Conservation (phyloP, 2,329 filamentous ascomycete genomes). For the Trichoderma koningiopsis region DNA sequence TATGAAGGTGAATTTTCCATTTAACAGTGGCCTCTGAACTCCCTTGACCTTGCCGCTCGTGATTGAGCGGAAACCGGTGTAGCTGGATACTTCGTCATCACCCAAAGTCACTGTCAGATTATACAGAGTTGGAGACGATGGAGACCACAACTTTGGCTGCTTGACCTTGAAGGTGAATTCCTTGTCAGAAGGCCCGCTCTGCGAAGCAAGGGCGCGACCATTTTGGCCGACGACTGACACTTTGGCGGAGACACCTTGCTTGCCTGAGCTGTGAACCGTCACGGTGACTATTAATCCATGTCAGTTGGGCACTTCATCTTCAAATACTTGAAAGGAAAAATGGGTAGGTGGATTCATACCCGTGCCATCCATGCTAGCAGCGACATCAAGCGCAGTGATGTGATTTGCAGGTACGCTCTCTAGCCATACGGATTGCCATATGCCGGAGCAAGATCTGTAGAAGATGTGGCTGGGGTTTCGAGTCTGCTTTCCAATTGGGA, state of each 20-base stretch:
- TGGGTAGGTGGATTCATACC: slow-evolving; percentile 38
- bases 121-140: slow-evolving; percentile 63
- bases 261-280: slow-evolving; percentile 52
- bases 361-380: slow-evolving; percentile 57
- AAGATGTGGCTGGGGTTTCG: slow-evolving; percentile 63
- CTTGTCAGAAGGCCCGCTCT: slow-evolving; percentile 49
- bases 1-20: slow-evolving; percentile 68
- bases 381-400: slow-evolving; percentile 61
- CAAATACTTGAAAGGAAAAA: not conserved
- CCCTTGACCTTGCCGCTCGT: slow-evolving; percentile 58
- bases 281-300: slow-evolving; percentile 50
- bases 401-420: slow-evolving; percentile 61
- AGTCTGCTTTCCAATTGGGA: slow-evolving; percentile 68
- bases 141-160: slow-evolving; percentile 65
- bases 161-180: slow-evolving; percentile 58
- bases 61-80: slow-evolving; percentile 70
- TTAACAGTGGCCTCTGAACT: slow-evolving; percentile 63
- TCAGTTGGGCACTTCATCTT: not conserved
- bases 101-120: slow-evolving; percentile 59
- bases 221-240: slow-evolving; percentile 41
- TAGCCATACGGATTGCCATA: slow-evolving; percentile 75
- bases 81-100: slow-evolving; percentile 60
- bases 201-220: slow-evolving; percentile 47
- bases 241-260: slow-evolving; percentile 39
- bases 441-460: slow-evolving; percentile 72